Evolutionary conservation across 352 stramenopile species (phyloP), one percentile per base, ranked within the genome.

Genomic region (Saprolegnia diclina): DNA sequence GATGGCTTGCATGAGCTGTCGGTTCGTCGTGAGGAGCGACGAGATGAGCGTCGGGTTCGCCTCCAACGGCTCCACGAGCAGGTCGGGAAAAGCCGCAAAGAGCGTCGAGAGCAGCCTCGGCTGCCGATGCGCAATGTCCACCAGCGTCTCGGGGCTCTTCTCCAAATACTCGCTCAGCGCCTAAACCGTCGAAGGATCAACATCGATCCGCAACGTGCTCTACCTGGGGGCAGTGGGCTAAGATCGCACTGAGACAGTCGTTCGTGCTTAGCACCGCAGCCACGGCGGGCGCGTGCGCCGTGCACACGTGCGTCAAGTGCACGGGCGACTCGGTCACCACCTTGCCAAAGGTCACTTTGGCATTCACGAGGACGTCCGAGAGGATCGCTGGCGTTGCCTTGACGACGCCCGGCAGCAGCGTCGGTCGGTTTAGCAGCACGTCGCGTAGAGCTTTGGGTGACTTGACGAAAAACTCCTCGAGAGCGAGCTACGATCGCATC

Each of bases 401-500:
- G 11, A 89, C 73, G 10, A 80, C 74, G 11, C 71, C 72, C 0
- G 79, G 74, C 53, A 92, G 75, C 1, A 79, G 67, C 16, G 79
- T 59, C 0, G 79, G 74, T 10, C 79, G 82, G 56, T 90, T 91
- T 21, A 82, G 65, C 13, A 91, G 56, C 6, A 90, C 55, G 52
- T 91, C 84, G 13, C 73, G 72, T 50, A 92, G 77, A 0, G 77
- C 79, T 6, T 81, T 81, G 16, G 81, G 81, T 53, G 89, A 82
- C 37, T 77, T 85, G 40, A 85, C 57, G 9, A 92, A 50, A 68
- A 88, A 91, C 63, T 92, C 84, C 64, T 91, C 84, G 18, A 89
- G 69, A 0, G 79, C 78, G 19, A 64, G 61, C 83, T 91, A 68
- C 40, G 14, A 65, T 14, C 14, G 5, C 18, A 50, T 19, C 18